These are phyloP conservation scores for Podospora bellae-mahoneyi DNA, from an alignment of 495 filamentous ascomycete species.

Conservation along the genomic window DNA sequence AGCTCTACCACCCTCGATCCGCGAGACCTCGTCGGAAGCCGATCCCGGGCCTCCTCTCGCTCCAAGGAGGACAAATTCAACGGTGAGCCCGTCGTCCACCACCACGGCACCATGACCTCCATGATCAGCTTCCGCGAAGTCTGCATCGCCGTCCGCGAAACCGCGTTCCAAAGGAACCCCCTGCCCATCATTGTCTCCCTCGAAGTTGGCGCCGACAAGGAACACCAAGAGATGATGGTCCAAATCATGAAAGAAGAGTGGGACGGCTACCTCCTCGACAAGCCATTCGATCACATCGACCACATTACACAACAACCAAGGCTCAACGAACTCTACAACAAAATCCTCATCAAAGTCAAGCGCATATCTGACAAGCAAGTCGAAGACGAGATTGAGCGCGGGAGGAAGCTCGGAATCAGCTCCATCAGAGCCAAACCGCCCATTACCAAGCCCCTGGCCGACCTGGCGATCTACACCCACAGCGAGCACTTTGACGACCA, in stretches of 20 bases:
- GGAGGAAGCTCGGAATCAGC: constrained; percentile 26
- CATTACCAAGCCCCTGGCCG: constrained; percentile 66
- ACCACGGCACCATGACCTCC: constrained; percentile 73
- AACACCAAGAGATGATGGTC: constrained; percentile 88
- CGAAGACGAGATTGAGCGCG: constrained; percentile 24
- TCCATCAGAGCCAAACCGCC: constrained; percentile 46
- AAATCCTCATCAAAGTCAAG: constrained; percentile 92
- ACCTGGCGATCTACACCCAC: constrained; percentile 78
- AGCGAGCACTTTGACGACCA: constrained; percentile 74
- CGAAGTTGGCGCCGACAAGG: constrained; percentile 76
- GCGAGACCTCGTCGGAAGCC: constrained; percentile 24
- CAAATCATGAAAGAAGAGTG: constrained; percentile 88
- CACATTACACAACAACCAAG: constrained; percentile 61
- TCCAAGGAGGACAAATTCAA: constrained; percentile 15
- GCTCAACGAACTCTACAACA: constrained; percentile 65
- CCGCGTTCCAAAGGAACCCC: constrained; percentile 67
- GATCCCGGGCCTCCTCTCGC: constrained; percentile 30
- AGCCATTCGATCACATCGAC: constrained; percentile 39
- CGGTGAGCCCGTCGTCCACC: constrained; percentile 31
- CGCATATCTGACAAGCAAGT: constrained; percentile 48
- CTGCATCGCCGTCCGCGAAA: constrained; percentile 72
- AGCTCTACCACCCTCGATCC: constrained; percentile 29
- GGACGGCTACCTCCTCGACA: constrained; percentile 67
- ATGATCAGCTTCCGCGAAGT: constrained; percentile 84
- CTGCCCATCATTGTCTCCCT: constrained; percentile 85